A percentile compares a stretch with the other conserved stretches of the same genome.
These are phyloP conservation scores for Cystobasidium onofrii DNA, from an alignment of 768 basidiomycete genomes.

Conservation along the genomic window DNA sequence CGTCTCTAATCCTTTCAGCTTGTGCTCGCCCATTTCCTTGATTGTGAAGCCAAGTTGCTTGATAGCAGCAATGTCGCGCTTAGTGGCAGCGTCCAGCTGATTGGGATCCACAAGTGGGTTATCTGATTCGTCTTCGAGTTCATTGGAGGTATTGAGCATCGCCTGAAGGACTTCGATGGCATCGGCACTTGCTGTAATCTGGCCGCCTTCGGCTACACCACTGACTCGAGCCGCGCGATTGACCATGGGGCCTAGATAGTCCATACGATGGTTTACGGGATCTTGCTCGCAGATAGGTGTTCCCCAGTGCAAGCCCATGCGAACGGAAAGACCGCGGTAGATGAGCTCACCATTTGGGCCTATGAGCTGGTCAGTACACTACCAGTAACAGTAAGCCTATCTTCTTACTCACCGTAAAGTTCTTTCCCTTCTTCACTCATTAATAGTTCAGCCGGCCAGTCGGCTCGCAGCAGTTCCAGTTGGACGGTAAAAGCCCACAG, in stretches of 20 bases:
- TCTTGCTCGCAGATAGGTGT: conserved; percentile 81
- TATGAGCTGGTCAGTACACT: neutral
- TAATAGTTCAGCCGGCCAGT: conserved; percentile 88
- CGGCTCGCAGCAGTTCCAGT: conserved; percentile 64
- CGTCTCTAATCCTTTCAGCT: conserved; percentile 87
- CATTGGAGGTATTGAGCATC: conserved; percentile 37
- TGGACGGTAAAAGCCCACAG: conserved; percentile 88
- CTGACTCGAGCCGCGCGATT: conserved; percentile 83
- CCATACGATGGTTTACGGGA: conserved; percentile 87
- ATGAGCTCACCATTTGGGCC: conserved; percentile 56
- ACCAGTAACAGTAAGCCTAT: neutral
- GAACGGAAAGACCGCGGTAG: conserved; percentile 78
- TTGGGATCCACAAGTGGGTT: conserved; percentile 37
- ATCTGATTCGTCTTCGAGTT: conserved; percentile 48
- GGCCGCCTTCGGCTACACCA: conserved; percentile 76
- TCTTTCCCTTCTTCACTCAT: conserved; percentile 85
- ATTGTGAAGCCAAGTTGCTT: conserved; percentile 62
- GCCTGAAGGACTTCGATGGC: conserved; percentile 50
- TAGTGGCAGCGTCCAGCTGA: conserved; percentile 44
- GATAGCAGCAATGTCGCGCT: conserved; percentile 61
- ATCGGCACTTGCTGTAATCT: conserved; percentile 86
- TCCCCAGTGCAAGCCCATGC: conserved; percentile 97
- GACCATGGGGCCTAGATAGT: conserved; percentile 94
- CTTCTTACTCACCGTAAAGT: conserved; percentile 47
- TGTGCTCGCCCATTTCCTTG: conserved; percentile 73